phyloP scores from a whole-genome alignment of 768 basidiomycete genomes.

The Calocera cornea region DNA sequence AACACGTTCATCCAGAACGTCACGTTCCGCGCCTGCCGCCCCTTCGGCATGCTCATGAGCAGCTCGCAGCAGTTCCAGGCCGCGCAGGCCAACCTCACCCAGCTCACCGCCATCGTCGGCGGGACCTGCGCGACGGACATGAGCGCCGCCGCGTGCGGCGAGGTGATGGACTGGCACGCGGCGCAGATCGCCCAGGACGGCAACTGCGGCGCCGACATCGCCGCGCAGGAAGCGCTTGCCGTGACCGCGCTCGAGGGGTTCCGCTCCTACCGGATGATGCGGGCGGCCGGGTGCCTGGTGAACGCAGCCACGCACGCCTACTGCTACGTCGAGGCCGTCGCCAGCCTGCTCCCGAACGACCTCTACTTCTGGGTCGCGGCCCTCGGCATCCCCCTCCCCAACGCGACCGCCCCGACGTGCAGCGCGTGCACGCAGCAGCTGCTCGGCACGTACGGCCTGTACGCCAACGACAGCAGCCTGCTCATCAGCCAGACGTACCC shows the following conservation, averaged over 20 bases:
- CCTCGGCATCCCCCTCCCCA: conserved; percentile 42
- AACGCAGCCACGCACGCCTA: conserved; percentile 49
- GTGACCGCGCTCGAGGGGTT: conserved; percentile 48
- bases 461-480: conserved; percentile 7
- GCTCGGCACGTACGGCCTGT: conserved; percentile 38
- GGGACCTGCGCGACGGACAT: conserved; percentile 61
- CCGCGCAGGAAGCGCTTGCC: conserved; percentile 38
- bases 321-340: conserved; percentile 58
- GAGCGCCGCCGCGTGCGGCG: conserved; percentile 37
- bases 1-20: conserved; percentile 51
- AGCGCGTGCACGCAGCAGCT: conserved; percentile 48
- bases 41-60: conserved; percentile 53
- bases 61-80: conserved; percentile 43
- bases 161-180: conserved; percentile 56
- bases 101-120: conserved; percentile 58
- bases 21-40: conserved; percentile 59
- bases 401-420: conserved; percentile 40
- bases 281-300: conserved; percentile 43
- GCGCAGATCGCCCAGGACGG: conserved; percentile 28
- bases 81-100: conserved; percentile 49
- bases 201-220: conserved; percentile 46
- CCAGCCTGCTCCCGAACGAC: conserved; percentile 44
- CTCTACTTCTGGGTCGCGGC: conserved; percentile 61
- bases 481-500: conserved; percentile 10
- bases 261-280: conserved; percentile 48